These are phyloP conservation scores for Rhodotorula mucilaginosa DNA, from an alignment of 1,284 basidiomycete genomes.

Conservation along the genomic window DNA sequence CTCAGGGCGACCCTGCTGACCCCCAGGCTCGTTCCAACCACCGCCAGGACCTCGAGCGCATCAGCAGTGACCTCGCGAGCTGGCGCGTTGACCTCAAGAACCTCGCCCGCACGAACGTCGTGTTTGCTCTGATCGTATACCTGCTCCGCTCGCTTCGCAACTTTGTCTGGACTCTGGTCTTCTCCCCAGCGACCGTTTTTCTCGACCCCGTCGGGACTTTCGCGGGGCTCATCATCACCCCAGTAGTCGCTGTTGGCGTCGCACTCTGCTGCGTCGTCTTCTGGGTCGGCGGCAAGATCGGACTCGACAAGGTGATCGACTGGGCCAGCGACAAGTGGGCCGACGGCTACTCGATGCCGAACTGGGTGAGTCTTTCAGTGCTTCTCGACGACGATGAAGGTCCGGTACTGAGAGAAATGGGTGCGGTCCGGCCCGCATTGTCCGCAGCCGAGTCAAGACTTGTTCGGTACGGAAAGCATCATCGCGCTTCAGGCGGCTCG, in stretches of 20 bases:
- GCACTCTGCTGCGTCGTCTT: not conserved
- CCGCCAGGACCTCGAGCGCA: conserved; percentile 3
- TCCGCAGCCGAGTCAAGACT: conserved; percentile 18
- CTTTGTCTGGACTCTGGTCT: conserved; percentile 9
- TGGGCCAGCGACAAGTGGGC: conserved; percentile 8
- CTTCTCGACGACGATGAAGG: too few species aligned
- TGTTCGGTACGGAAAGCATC: conserved; percentile 5
- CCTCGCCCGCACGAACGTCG: not conserved
- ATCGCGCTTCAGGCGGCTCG: conserved; percentile 13
- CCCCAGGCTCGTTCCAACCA: not conserved
- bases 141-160: not conserved
- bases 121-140: conserved; percentile 8
- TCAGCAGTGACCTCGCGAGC: not conserved
- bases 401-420: not conserved
- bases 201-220: conserved; percentile 21
- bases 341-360: conserved; percentile 14
- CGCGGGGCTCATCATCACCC: conserved; percentile 9
- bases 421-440: not conserved
- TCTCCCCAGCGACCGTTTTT: conserved; percentile 23
- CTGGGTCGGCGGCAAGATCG: conserved; percentile 6
- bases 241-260: conserved; percentile 7
- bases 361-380: conserved; percentile 17
- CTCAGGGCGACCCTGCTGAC: not conserved
- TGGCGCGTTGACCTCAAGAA: not conserved
- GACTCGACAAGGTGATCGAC: conserved; percentile 7